Evolutionary conservation across 2,329 filamentous ascomycete genomes (phyloP), one percentile per base, ranked within the genome.

Genomic region (Colletotrichum sp.): DNA sequence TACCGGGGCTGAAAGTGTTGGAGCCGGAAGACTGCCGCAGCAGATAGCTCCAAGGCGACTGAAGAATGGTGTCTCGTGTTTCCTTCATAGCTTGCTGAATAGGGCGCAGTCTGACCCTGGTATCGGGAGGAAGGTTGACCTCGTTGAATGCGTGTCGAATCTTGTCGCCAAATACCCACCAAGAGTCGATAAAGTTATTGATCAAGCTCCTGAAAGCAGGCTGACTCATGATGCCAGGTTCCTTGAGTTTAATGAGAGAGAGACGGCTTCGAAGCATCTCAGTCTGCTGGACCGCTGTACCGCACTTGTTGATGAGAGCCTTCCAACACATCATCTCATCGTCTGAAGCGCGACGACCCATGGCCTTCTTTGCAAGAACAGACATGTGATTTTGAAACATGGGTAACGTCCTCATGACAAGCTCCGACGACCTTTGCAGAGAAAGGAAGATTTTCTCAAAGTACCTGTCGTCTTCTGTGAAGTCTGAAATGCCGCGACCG

Each of bases 371-470:
- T 75, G 95, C 89, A 7, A 92, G 92, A 12, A 88, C 87, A 34
- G 89, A 85, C 77, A 97, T 92, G 77, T 96, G 93, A 67, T 88
- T 88, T 76, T 92, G 92, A 77, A 95, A 92, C 71, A 88, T 88
- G 1, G 95, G 95, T 30, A 98, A 87, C 2, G 92, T 93, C 57
- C 92, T 91, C 79, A 95, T 89, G 32, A 95, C 93, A 65, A 95
- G 88, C 65, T 96, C 94, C 24, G 94, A 93, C 1, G 95, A 94
- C 70, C 90, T 90, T 62, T 93, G 92, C 28, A 98, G 87, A 62
- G 94, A 94, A 39, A 95, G 82, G 85, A 95, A 98, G 26, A 98
- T 95, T 77, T 89, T 92, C 78, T 98, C 96, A 79, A 98, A 98
- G 32, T 93, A 90, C 18, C 91, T 90, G 79, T 98, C 95, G 78